Base-by-base conservation (phyloP, 176 grass and related monocot species). In the Alopecurus myosuroides region DNA sequence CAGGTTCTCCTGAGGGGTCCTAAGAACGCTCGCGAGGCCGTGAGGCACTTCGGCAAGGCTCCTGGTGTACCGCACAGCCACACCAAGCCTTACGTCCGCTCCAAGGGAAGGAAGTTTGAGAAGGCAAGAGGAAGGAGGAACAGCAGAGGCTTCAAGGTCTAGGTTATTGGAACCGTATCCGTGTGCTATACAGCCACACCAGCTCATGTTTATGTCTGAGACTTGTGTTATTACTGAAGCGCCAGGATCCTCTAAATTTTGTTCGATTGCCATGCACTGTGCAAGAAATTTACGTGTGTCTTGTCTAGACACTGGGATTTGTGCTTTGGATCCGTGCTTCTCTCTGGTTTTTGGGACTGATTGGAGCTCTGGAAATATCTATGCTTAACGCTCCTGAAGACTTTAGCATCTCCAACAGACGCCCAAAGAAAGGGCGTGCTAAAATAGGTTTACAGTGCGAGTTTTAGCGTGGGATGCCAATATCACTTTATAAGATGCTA, bases 91-190 rank as follows among this genome's bases (percentile, higher is more conserved):
- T 88, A 95, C 1, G 85, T 90, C 37, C 83, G 90, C 58, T 79
- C 93, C 0, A 95, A 95, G 88, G 93, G 93, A 55, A 95, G 93
- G 85, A 95, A 95, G 51, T 92, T 95, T 88, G 93, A 95, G 90
- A 92, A 81, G 85, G 93, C 93, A 30, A 87, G 90, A 83, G 93
- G 93, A 28, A 84, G 81, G 76, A 92, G 93, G 83, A 95, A 95
- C 88, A 95, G 90, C 88, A 92, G 79, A 62, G 93, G 93, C 70
- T 95, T 95, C 41, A 92, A 91, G 86, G 90, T 92, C 39, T 90
- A 86, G 55, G 74, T 44, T 86, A 17, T 53, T 7, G 26, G 26
- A 19, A 40, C 23, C 9, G 30, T 52, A 9, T 77, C 42, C 4
- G 15, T 78, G 65, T 78, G 51, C 41, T 36, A 62, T 46, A 44